These are phyloP conservation scores for Strobilomyces confusus DNA, from an alignment of 768 basidiomycete genomes.

Conservation along the genomic window DNA sequence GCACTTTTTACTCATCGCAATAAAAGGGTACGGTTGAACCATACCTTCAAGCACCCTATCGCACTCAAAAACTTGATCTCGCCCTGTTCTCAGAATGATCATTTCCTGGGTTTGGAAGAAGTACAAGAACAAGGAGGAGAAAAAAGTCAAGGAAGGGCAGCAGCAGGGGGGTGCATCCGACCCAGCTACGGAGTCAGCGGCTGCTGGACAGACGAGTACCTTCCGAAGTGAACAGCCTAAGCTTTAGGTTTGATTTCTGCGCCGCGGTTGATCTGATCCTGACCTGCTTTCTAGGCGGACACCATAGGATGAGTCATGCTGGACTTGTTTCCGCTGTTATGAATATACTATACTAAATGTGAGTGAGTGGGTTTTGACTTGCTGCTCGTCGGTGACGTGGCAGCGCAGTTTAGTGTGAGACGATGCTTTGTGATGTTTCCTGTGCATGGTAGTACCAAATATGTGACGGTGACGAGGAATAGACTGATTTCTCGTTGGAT, in stretches of 20 bases:
- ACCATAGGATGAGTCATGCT: background rate
- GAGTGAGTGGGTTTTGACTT: background rate
- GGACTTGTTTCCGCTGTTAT: background rate
- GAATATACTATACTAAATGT: conserved; percentile 4
- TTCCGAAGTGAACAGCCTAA: conserved; percentile 1
- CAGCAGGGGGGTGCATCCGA: background rate
- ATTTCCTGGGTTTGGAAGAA: conserved; percentile 19
- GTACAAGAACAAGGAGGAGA: conserved; percentile 25
- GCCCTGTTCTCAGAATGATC: conserved; percentile 7
- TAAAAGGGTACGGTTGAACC: conserved; percentile 5
- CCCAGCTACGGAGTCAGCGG: background rate
- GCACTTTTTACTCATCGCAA: background rate
- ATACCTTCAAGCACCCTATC: background rate
- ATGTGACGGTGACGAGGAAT: background rate
- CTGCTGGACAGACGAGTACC: background rate
- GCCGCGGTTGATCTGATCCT: background rate
- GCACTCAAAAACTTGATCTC: background rate
- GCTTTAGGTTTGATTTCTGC: conserved; percentile 3
- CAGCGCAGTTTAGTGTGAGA: background rate
- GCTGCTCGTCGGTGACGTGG: conserved; percentile 8
- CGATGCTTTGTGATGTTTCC: background rate
- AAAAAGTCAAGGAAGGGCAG: conserved; percentile 15
- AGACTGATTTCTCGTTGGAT: background rate
- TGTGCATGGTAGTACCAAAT: background rate
- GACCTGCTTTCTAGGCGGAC: background rate